Evolutionary conservation across 257 asterid genomes (phyloP), one percentile per base, ranked within the genome.

Genomic region (Rubia yunnanensis): DNA sequence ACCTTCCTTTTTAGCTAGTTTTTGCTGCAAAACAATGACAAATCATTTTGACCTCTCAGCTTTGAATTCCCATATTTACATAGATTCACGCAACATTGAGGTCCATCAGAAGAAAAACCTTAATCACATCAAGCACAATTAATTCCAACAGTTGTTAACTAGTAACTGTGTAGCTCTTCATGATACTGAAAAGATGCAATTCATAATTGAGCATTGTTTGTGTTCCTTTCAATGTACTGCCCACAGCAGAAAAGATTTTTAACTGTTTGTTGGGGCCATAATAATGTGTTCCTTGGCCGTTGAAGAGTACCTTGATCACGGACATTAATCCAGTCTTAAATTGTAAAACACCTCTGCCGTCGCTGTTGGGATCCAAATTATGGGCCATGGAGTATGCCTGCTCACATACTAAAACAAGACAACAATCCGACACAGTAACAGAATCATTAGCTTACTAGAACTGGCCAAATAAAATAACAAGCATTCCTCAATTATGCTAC

Each of bases 371-470:
- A 64, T 94, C 99, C 95, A 94, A 77, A 68, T 80, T 81, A 62
- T 94, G 99, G 36, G 99, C 95, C 99, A 94, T 89, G 36, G 82
- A 72, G 78, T 94, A 94, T 10, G 99, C 99, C 89, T 94, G 99
- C 89, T 94, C 99, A 46, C 99, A 94, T 66, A 94, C 99, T 92
- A 72, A 60, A 65, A 60, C 65, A 70, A 80, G 68, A 35, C 57
- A 54, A n/a, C 4, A 32, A 54, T 49, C 65, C 66, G 60, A 77
- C 34, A 7, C 50, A 64, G 15, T 3, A 10, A 34, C 53, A 50
- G 14, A 72, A 41, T 22, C 20, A 22, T 28, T 46, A 18, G 57
- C 41, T 41, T 3, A 14, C 18, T 20, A 10, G 46, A 49, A 9
- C 31, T 61, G 10, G 28, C 3, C 13, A 64, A 48, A 46, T 4